phyloP scores from a whole-genome alignment of 2,329 filamentous ascomycete genomes.

The Aspergillus fijiensis region DNA sequence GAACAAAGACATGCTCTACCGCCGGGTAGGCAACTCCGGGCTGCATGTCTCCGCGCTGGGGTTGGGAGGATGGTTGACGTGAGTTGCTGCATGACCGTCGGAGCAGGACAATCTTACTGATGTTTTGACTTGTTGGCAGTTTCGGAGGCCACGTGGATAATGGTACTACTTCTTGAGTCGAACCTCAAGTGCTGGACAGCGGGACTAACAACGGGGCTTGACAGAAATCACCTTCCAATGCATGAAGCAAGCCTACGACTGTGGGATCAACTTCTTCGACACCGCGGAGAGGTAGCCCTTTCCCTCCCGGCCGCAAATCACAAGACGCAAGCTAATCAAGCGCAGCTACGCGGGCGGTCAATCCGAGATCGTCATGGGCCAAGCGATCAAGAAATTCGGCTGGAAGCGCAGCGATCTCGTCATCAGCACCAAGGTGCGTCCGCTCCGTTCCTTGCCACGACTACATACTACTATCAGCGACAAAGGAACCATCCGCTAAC shows the following conservation, averaged over 20 bases:
- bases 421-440: slow-evolving; percentile 36
- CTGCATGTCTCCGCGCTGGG: slow-evolving; percentile 72
- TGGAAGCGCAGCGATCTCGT: slow-evolving; percentile 58
- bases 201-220: neutral
- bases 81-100: slow-evolving; percentile 7
- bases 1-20: slow-evolving; percentile 62
- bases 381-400: slow-evolving; percentile 55
- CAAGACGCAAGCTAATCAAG: neutral
- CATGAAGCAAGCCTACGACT: slow-evolving; percentile 56
- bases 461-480: too few relatives aligned
- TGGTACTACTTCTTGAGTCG: slow-evolving; percentile 42
- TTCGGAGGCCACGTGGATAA: slow-evolving; percentile 67
- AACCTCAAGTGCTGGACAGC: neutral
- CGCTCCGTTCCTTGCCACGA: neutral
- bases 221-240: slow-evolving; percentile 33
- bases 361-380: slow-evolving; percentile 56
- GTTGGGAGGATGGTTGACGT: slow-evolving; percentile 52
- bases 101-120: neutral
- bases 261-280: slow-evolving; percentile 60
- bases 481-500: too few relatives aligned
- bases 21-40: slow-evolving; percentile 68
- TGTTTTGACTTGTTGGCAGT: slow-evolving; percentile 30
- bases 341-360: slow-evolving; percentile 51
- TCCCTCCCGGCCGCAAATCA: neutral
- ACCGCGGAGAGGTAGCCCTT: slow-evolving; percentile 50